phyloP scores from a whole-genome alignment of 2,329 filamentous ascomycete genomes.

The Talaromyces sp. region DNA sequence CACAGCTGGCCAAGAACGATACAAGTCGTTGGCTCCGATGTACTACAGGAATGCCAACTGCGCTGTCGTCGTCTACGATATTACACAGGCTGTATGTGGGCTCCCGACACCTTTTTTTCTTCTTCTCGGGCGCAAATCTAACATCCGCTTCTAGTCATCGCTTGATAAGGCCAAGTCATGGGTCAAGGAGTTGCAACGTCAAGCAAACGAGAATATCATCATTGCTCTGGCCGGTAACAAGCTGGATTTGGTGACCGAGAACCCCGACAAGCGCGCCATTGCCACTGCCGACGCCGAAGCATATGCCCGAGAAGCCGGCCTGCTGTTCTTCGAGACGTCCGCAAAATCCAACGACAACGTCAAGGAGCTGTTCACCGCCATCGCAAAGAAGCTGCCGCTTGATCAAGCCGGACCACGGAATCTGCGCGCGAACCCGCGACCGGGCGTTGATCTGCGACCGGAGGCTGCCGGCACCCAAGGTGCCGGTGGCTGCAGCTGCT shows the following conservation, averaged over 20 bases:
- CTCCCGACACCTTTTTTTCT: background rate
- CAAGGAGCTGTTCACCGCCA: slow-evolving; percentile 89
- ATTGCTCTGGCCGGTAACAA: slow-evolving; percentile 98
- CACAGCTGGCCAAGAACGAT: slow-evolving; percentile 95
- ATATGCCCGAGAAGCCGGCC: slow-evolving; percentile 86
- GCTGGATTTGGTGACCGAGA: slow-evolving; percentile 88
- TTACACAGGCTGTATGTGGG: slow-evolving; percentile 86
- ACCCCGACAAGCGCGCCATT: slow-evolving; percentile 93
- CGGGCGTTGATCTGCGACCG: slow-evolving; percentile 64
- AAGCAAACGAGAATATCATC: slow-evolving; percentile 99
- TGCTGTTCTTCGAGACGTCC: slow-evolving; percentile 97
- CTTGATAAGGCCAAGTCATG: slow-evolving; percentile 98
- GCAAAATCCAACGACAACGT: slow-evolving; percentile 98
- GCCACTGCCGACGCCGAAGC: slow-evolving; percentile 84
- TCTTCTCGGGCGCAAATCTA: slow-evolving; percentile 7
- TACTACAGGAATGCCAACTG: slow-evolving; percentile 99
- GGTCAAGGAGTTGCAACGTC: slow-evolving; percentile 97
- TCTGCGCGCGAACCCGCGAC: slow-evolving; percentile 60
- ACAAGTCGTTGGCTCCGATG: slow-evolving; percentile 98
- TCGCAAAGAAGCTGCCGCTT: slow-evolving; percentile 94
- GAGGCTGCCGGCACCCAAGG: slow-evolving; percentile 58
- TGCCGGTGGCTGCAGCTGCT: slow-evolving; percentile 61
- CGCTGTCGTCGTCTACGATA: slow-evolving; percentile 98
- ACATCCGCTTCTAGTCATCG: slow-evolving; percentile 61
- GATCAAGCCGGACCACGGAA: slow-evolving; percentile 94